Conservation (phyloP, 2,329 filamentous ascomycete genomes). For the Cladosporium sp. region DNA sequence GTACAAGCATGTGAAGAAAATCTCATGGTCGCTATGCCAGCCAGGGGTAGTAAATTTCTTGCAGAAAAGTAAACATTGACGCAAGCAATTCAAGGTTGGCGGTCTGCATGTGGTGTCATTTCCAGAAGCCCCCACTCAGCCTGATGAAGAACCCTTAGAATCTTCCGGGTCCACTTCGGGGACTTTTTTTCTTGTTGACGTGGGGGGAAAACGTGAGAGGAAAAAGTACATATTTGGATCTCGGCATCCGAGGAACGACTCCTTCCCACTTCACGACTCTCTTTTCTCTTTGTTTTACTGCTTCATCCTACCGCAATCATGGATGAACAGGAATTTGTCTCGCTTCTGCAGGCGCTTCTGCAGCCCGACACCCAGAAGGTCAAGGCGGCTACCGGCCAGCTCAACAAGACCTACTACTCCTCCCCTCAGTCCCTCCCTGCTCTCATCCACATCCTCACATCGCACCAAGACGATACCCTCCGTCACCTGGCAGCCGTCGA, state of each 20-base stretch:
- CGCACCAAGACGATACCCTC: constrained; percentile 68
- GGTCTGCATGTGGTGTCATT: constrained; percentile 7
- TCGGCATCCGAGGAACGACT: neutral
- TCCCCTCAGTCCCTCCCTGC: constrained; percentile 80
- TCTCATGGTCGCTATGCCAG: neutral
- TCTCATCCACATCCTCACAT: constrained; percentile 84
- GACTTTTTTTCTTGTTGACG: constrained; percentile 3
- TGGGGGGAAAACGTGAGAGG: neutral
- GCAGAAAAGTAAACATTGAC: constrained; percentile 2
- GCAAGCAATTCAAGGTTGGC: neutral
- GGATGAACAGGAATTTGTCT: constrained; percentile 80
- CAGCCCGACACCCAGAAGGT: constrained; percentile 79
- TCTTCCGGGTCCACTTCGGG: neutral
- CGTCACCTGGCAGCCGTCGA: constrained; percentile 92
- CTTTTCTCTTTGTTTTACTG: constrained; percentile 16
- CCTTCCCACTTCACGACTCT: constrained; percentile 6
- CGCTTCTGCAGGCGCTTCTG: constrained; percentile 83
- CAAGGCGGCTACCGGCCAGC: constrained; percentile 79
- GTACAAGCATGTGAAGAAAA: neutral
- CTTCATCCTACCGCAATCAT: constrained; percentile 46
- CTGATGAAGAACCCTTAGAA: neutral
- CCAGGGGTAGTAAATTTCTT: neutral
- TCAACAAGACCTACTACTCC: constrained; percentile 92
- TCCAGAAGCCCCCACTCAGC: neutral
- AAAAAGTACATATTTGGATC: constrained; percentile 7